These are phyloP conservation scores for Lunularia cruciata DNA, from an alignment of 225 moss, liverwort and hornwort species.

Conservation along the genomic window DNA sequence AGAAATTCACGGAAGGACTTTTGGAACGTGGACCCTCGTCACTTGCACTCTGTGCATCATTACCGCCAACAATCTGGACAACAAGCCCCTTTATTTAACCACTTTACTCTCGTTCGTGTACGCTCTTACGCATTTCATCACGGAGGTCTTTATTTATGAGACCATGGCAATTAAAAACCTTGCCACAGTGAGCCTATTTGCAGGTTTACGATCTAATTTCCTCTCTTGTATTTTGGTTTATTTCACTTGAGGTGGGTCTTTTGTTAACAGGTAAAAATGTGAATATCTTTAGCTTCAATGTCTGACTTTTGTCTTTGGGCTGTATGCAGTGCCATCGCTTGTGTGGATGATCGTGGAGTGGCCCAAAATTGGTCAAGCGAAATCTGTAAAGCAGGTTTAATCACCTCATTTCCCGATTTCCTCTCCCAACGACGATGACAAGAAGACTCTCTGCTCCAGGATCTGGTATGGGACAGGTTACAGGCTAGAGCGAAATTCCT, in stretches of 20 bases:
- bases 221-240: background rate
- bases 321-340: slow-evolving; percentile 63
- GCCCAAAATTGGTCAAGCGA: slow-evolving; percentile 38
- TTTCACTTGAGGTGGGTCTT: background rate
- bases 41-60: slow-evolving; percentile 82
- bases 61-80: slow-evolving; percentile 63
- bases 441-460: no score
- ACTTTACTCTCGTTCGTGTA: slow-evolving; percentile 82
- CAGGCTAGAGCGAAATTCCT: no score
- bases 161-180: slow-evolving; percentile 70
- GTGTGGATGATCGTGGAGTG: slow-evolving; percentile 88
- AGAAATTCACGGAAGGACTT: slow-evolving; percentile 92
- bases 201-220: slow-evolving; percentile 41
- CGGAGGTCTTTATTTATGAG: slow-evolving; percentile 69
- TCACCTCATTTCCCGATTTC: background rate
- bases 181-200: slow-evolving; percentile 59
- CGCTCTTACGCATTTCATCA: slow-evolving; percentile 70
- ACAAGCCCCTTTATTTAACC: slow-evolving; percentile 61
- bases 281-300: no score
- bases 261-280: background rate
- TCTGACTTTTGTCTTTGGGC: no score
- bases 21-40: slow-evolving; percentile 89
- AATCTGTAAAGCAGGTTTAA: slow-evolving; percentile 29
- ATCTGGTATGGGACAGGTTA: no score
- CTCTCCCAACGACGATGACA: no score